phyloP scores from a whole-genome alignment of 129 eudicot genomes.

The Oenanthe sinensis region DNA sequence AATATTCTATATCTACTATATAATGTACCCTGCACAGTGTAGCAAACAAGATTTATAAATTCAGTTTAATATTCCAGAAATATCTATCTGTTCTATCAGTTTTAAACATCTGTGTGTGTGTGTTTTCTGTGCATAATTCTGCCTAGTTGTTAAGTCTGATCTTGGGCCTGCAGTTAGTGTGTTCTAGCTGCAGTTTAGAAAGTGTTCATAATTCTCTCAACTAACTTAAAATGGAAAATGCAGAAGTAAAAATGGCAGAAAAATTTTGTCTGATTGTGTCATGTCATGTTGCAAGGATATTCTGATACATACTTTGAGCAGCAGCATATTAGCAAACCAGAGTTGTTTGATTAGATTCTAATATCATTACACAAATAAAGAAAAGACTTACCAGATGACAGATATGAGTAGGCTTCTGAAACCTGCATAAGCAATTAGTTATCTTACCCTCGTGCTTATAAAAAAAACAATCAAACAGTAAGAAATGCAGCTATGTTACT shows the following conservation, averaged over 20 bases:
- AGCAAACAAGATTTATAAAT: too few relatives aligned
- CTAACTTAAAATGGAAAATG: background rate
- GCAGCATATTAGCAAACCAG: background rate
- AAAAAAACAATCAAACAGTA: background rate
- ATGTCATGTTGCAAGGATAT: background rate
- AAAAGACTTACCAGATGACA: slow-evolving; percentile 44
- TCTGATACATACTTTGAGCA: background rate
- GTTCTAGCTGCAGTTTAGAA: too few relatives aligned
- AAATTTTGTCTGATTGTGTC: background rate
- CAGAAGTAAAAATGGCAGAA: background rate
- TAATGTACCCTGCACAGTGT: too few relatives aligned
- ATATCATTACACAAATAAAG: background rate
- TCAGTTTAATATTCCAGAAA: too few relatives aligned
- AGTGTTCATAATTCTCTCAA: too few relatives aligned
- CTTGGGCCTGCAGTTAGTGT: too few relatives aligned
- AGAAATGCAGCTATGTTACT: background rate
- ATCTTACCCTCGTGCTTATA: background rate
- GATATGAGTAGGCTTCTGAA: slow-evolving; percentile 71
- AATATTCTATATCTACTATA: too few relatives aligned
- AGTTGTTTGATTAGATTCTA: background rate
- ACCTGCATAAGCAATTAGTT: slow-evolving; percentile 36
- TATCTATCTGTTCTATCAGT: too few relatives aligned
- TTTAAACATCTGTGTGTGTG: too few relatives aligned
- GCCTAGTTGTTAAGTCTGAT: too few relatives aligned
- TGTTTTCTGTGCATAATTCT: too few relatives aligned